Percentiles rank a stretch among this genome's conserved stretches.
Evolutionary conservation across 345 rosid genomes (phyloP).

Genomic region (Brassica carinata): DNA sequence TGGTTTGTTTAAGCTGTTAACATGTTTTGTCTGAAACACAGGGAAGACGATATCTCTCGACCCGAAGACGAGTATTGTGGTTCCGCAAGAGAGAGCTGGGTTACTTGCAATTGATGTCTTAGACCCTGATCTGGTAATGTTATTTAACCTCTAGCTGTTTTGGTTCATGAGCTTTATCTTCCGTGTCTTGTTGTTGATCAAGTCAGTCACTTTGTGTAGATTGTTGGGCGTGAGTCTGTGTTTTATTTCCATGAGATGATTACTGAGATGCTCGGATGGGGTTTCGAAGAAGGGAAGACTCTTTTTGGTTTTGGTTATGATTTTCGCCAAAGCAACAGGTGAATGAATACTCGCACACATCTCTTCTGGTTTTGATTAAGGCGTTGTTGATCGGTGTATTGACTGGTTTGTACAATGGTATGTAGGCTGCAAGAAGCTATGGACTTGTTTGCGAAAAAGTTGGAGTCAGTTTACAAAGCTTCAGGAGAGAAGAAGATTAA

Average conservation of each 20-base stretch:
- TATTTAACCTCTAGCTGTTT: not conserved
- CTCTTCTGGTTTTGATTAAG: not conserved
- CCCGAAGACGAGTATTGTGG: constrained; percentile 59
- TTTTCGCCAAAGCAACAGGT: constrained; percentile 98
- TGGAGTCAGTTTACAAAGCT: constrained; percentile 69
- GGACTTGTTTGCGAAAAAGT: constrained; percentile 64
- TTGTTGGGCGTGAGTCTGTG: constrained; percentile 81
- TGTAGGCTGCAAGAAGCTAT: constrained; percentile 72
- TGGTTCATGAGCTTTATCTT: not conserved
- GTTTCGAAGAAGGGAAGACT: constrained; percentile 91
- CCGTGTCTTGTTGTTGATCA: not conserved
- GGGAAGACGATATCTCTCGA: constrained; percentile 77
- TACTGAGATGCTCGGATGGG: constrained; percentile 89
- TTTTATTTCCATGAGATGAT: constrained; percentile 96
- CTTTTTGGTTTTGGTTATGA: constrained; percentile 97
- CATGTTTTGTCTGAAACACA: constrained; percentile 45
- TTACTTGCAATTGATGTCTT: constrained; percentile 78
- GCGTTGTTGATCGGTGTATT: not conserved
- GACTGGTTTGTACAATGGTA: constrained; percentile 17
- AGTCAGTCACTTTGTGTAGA: constrained; percentile 43
- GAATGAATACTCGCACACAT: not conserved
- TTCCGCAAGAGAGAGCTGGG: constrained; percentile 93
- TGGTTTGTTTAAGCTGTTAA: not conserved
- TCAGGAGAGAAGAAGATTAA: constrained; percentile 92
- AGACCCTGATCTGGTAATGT: constrained; percentile 93